Evolutionary conservation across 306 rosid species (phyloP).

Genomic region (Citrullus amarus): DNA sequence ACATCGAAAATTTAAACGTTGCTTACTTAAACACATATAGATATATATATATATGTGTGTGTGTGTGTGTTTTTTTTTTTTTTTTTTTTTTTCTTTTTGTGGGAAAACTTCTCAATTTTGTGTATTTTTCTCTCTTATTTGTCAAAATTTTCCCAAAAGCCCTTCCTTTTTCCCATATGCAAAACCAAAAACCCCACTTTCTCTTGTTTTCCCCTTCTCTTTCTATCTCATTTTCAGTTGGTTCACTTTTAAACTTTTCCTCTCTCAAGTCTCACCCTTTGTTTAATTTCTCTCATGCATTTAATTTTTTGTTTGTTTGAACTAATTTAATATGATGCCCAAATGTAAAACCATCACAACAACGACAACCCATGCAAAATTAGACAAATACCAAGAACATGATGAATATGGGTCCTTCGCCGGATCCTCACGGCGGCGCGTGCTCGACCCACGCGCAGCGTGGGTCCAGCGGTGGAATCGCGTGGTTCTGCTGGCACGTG

Average conservation of each 20-base stretch:
- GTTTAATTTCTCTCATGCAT: neutral
- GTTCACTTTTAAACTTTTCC: neutral
- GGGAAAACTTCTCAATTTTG: no score
- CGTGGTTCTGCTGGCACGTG: slow-evolving; percentile 67
- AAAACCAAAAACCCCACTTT: neutral
- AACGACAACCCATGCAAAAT: neutral
- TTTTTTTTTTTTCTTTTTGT: no score
- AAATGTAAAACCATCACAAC: neutral
- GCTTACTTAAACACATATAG: no score
- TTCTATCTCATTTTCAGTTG: neutral
- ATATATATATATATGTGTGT: no score
- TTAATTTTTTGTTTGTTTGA: neutral
- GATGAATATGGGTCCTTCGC: neutral
- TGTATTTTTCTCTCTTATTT: no score
- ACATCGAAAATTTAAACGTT: no score
- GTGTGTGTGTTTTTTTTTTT: no score
- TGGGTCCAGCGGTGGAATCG: slow-evolving; percentile 78
- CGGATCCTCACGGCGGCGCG: slow-evolving; percentile 26
- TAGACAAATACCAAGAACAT: slow-evolving; percentile 4
- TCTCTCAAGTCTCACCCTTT: no score
- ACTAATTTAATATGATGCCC: neutral
- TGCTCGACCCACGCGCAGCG: slow-evolving; percentile 71
- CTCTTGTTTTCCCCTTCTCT: no score
- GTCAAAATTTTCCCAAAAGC: no score
- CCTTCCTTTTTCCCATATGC: neutral